Conservation (phyloP, 495 filamentous ascomycete genomes). For the Xylaria grammica region DNA sequence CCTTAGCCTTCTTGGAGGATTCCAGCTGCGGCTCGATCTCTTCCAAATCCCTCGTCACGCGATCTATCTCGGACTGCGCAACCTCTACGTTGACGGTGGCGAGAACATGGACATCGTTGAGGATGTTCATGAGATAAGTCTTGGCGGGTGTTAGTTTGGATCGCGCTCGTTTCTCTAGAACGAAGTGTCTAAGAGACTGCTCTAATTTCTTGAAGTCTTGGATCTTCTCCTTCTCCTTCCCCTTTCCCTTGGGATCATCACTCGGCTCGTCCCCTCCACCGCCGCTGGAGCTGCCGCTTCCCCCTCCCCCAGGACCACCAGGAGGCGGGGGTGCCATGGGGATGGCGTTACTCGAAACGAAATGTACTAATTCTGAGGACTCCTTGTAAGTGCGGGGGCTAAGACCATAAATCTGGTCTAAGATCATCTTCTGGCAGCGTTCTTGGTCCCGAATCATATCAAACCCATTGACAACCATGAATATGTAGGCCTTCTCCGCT, state of each 20-base stretch:
- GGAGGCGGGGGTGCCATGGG: slow-evolving; percentile 65
- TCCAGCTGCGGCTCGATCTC: slow-evolving; percentile 86
- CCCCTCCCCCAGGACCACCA: slow-evolving; percentile 61
- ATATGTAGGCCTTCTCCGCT: slow-evolving; percentile 96
- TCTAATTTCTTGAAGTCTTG: slow-evolving; percentile 90
- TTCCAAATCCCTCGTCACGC: slow-evolving; percentile 77
- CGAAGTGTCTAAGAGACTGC: slow-evolving; percentile 85
- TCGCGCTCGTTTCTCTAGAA: slow-evolving; percentile 91
- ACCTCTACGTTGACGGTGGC: slow-evolving; percentile 88
- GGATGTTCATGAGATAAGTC: slow-evolving; percentile 93
- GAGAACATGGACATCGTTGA: slow-evolving; percentile 81
- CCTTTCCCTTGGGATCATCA: slow-evolving; percentile 80
- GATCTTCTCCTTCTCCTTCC: slow-evolving; percentile 84
- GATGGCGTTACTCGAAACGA: slow-evolving; percentile 95
- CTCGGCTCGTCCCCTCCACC: slow-evolving; percentile 62
- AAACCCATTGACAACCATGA: slow-evolving; percentile 97
- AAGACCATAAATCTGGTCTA: slow-evolving; percentile 82
- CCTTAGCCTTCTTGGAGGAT: slow-evolving; percentile 77
- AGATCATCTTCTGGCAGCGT: slow-evolving; percentile 79
- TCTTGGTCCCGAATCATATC: slow-evolving; percentile 93
- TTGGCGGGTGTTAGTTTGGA: slow-evolving; percentile 96
- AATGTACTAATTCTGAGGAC: slow-evolving; percentile 89
- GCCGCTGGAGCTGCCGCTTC: slow-evolving; percentile 62
- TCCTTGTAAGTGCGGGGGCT: slow-evolving; percentile 94
- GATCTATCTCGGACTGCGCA: slow-evolving; percentile 82